Evolutionary conservation across 2,329 filamentous ascomycete genomes (phyloP).

Genomic region (Trichoderma sp.): DNA sequence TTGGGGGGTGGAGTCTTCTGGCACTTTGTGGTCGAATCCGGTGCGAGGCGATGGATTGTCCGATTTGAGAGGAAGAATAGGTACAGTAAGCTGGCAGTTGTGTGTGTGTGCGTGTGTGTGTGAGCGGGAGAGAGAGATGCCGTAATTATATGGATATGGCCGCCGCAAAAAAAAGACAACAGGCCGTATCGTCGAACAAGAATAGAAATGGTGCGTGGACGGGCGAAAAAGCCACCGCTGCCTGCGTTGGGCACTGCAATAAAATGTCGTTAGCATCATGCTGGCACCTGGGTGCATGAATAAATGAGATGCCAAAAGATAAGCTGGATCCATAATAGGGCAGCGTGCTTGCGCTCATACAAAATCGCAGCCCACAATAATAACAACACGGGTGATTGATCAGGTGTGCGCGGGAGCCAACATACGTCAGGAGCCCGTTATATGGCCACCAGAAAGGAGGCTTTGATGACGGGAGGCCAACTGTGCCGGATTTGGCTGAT

Average conservation of each 20-base stretch:
- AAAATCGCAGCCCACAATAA: constrained; percentile 9
- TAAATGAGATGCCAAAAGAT: not conserved
- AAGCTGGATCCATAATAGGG: constrained; percentile 18
- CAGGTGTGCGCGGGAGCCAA: constrained; percentile 12
- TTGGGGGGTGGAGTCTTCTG: not conserved
- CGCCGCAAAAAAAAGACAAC: not conserved
- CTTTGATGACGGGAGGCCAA: not conserved
- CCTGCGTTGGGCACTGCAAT: too few species aligned
- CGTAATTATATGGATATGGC: constrained; percentile 12
- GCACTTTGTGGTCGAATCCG: constrained; percentile 12
- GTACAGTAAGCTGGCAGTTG: not conserved
- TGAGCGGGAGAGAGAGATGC: constrained; percentile 2
- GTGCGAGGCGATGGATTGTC: constrained; percentile 8
- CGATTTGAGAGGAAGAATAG: not conserved
- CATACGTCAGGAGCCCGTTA: constrained; percentile 9
- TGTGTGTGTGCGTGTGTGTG: not conserved
- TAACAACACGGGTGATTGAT: constrained; percentile 14
- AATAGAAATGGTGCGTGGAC: not conserved
- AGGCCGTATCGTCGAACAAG: not conserved
- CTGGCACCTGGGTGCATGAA: not conserved
- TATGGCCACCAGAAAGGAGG: constrained; percentile 3
- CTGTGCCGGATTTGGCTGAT: not conserved
- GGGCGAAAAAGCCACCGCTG: not conserved
- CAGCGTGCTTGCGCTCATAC: constrained; percentile 4
- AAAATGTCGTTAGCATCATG: constrained; percentile 13